A percentile compares a stretch with the other conserved stretches of the same genome.
Evolutionary conservation across 2,329 filamentous ascomycete species (phyloP).

Genomic region (Fusarium coicis): DNA sequence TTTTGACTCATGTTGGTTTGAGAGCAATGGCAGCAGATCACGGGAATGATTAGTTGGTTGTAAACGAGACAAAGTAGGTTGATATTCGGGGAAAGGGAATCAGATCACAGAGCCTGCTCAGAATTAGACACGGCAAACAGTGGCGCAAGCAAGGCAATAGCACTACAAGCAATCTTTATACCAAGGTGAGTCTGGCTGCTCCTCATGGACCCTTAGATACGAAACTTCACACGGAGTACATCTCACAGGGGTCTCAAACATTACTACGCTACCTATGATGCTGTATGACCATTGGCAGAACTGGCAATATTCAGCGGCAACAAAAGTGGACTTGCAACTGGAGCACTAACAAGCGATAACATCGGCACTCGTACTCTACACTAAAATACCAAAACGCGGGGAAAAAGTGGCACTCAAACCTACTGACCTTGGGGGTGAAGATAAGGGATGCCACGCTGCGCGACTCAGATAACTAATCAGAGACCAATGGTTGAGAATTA

Average conservation of each 20-base stretch:
- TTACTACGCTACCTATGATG: neutral
- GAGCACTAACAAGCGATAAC: fast-evolving
- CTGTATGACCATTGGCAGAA: neutral
- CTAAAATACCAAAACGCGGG: neutral
- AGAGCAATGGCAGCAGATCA: neutral
- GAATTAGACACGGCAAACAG: neutral
- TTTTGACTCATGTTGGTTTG: neutral
- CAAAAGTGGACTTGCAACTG: neutral
- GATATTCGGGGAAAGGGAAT: fast-evolving
- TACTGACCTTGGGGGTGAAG: neutral
- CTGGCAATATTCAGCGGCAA: fast-evolving
- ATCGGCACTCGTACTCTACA: neutral
- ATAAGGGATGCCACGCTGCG: neutral
- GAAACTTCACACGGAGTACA: neutral
- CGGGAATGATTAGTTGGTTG: neutral
- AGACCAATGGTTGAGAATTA: neutral
- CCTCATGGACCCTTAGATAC: neutral
- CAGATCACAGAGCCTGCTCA: neutral
- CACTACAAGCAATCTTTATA: neutral
- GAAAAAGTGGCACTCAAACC: neutral
- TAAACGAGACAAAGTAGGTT: neutral
- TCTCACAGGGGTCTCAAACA: neutral
- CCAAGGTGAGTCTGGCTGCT: neutral
- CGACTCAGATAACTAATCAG: neutral
- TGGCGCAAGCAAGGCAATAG: neutral